Evolutionary conservation across 2,329 filamentous ascomycete species (phyloP).

Genomic region (Diplodia sapinea): DNA sequence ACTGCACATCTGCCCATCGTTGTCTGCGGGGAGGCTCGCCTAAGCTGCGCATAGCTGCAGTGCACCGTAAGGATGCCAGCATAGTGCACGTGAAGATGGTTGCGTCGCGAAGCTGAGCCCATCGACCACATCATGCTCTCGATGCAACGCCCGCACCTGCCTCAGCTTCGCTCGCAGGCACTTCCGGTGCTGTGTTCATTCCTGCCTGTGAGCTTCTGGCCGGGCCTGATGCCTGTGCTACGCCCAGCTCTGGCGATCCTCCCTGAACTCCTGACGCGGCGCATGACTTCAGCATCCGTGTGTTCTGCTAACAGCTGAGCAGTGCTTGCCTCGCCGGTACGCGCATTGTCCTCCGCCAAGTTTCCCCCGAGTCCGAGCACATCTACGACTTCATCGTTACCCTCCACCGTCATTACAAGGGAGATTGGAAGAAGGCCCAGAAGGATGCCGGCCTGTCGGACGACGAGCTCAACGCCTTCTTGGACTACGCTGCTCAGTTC

Average conservation of each 20-base stretch:
- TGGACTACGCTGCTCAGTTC: slow-evolving; percentile 53
- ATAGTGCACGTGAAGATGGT: neutral
- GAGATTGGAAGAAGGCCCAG: slow-evolving; percentile 56
- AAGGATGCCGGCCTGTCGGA: slow-evolving; percentile 50
- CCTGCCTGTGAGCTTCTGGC: neutral
- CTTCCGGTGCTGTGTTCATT: neutral
- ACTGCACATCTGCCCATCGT: slow-evolving; percentile 4
- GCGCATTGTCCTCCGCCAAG: slow-evolving; percentile 59
- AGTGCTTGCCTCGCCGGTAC: slow-evolving; percentile 57
- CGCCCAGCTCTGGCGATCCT: slow-evolving; percentile 1
- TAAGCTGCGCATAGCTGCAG: slow-evolving; percentile 9
- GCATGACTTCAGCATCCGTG: neutral
- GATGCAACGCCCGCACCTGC: neutral
- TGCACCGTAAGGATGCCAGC: neutral
- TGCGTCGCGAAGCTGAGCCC: slow-evolving; percentile 1
- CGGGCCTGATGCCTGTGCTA: neutral
- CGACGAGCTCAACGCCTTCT: slow-evolving; percentile 46
- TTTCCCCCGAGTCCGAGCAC: slow-evolving; percentile 57
- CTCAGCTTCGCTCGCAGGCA: slow-evolving; percentile 1
- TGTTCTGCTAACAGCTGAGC: slow-evolving; percentile 17
- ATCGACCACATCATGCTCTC: neutral
- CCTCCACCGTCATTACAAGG: slow-evolving; percentile 55
- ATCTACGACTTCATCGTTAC: slow-evolving; percentile 63
- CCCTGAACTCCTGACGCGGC: slow-evolving; percentile 9
- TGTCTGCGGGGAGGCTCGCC: slow-evolving; percentile 6